Base-by-base conservation (phyloP, 805 yeast genomes). In the Metschnikowia shivogae region DNA sequence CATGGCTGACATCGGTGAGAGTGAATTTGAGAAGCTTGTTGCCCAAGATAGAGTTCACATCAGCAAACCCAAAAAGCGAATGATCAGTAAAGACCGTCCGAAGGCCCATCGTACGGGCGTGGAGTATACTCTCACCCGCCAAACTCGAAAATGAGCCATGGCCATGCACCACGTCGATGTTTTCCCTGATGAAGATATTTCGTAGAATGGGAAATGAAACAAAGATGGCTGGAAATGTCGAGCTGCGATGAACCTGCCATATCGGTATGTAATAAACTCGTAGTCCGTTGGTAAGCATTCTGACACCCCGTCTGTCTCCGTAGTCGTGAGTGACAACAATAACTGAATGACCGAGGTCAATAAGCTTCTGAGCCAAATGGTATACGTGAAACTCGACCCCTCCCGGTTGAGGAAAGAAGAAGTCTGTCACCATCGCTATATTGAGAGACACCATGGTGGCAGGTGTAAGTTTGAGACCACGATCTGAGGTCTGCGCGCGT, bases 381-480 rank as follows among this genome's bases (percentile, higher is more conserved):
- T 88, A 89, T 13, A 92, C 86, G 61, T 93, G 99, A 50, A 92
- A 81, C 63, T 93, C 99, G 1, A 93, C 95, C 8, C 99, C 99
- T 3, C 99, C 99, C 0, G 97, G 85, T 61, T 93, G 99, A 9
- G 99, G 99, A 66, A 86, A 93, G 78, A 93, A 93, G 72, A 89
- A 93, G 65, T 93, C 99, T 36, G 95, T 86, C 4, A 90, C 87
- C 97, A 93, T 90, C 6, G 76, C 76, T 44, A 68, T 67, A 44
- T 67, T 68, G 50, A 64, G 62, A 36, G 43, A 35, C 12, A 35
- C 31, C 44, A 39, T 44, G 38, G 6, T 34, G 36, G 24, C 35
- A 17, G 29, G 13, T 13, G 31, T 13, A n/a, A 28, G 31, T 24
- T 13, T 12, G 30, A 26, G 28, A 12, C 9, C 31, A 35, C 38